Conservation (phyloP, 2,329 filamentous ascomycete species). For the Sphaerulina vaccinii region DNA sequence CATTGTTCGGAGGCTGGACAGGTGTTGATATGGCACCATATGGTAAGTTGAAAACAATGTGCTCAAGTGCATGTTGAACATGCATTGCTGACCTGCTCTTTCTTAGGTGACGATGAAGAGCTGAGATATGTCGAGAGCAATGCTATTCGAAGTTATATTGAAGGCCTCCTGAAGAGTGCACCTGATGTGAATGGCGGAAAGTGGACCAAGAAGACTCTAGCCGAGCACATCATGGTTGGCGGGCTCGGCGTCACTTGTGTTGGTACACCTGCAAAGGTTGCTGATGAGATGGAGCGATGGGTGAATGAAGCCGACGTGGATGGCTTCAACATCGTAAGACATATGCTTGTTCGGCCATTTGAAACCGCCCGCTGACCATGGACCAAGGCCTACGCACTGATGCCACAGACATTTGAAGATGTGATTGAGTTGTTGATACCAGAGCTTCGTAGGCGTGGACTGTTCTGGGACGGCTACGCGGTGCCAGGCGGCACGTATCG, state of each 20-base stretch:
- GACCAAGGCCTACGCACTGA: slow-evolving; percentile 59
- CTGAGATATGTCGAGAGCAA: slow-evolving; percentile 61
- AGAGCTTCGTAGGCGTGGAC: slow-evolving; percentile 58
- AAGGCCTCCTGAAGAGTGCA: slow-evolving; percentile 56
- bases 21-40: slow-evolving; percentile 64
- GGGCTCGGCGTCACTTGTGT: slow-evolving; percentile 65
- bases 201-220: slow-evolving; percentile 71
- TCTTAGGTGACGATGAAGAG: slow-evolving; percentile 57
- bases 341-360: not conserved
- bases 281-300: slow-evolving; percentile 67
- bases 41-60: slow-evolving; percentile 29
- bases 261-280: slow-evolving; percentile 64
- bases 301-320: slow-evolving; percentile 68
- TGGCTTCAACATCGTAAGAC: slow-evolving; percentile 70
- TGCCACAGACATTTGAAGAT: slow-evolving; percentile 66
- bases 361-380: slow-evolving; percentile 2
- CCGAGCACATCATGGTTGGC: slow-evolving; percentile 66
- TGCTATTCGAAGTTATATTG: slow-evolving; percentile 57
- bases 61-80: too few relatives aligned
- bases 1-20: slow-evolving; percentile 73
- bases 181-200: slow-evolving; percentile 56
- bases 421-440: slow-evolving; percentile 65
- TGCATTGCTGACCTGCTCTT: too few relatives aligned
- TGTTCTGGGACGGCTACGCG: slow-evolving; percentile 56
- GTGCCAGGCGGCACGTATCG: slow-evolving; percentile 60